Conservation (phyloP, 108 stramenopile genomes). For the Craspedostauros australis region DNA sequence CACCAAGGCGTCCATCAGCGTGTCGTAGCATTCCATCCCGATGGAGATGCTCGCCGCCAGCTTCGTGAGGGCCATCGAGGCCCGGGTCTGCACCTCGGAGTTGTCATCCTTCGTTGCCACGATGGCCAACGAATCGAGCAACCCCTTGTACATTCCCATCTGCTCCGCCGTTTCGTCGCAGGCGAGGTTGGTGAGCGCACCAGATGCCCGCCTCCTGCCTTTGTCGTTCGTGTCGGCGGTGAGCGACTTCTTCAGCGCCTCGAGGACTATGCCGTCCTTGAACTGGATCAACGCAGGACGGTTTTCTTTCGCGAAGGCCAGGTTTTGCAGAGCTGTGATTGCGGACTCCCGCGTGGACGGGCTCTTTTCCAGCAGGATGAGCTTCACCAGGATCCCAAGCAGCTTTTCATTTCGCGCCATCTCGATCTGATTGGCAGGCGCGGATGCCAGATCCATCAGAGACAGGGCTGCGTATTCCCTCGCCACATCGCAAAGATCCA, state of each 20-base stretch:
- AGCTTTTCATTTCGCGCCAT: constrained; percentile 74
- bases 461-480: constrained; percentile 67
- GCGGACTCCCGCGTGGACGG: constrained; percentile 67
- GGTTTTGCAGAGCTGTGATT: constrained; percentile 76
- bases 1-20: constrained; percentile 68
- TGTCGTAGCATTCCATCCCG: constrained; percentile 51
- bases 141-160: constrained; percentile 70
- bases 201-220: constrained; percentile 66
- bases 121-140: constrained; percentile 57
- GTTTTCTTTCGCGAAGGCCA: constrained; percentile 74
- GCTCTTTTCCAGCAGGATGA: constrained; percentile 58
- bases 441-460: constrained; percentile 76
- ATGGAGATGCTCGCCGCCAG: constrained; percentile 55
- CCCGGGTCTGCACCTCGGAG: constrained; percentile 66
- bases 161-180: constrained; percentile 70
- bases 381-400: constrained; percentile 69
- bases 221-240: constrained; percentile 43
- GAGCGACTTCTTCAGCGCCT: constrained; percentile 62
- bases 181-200: constrained; percentile 76
- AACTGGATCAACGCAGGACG: constrained; percentile 50
- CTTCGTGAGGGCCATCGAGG: constrained; percentile 76
- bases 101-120: constrained; percentile 60
- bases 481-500: constrained; percentile 53
- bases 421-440: constrained; percentile 54
- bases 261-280: constrained; percentile 68